Base-by-base conservation (phyloP, 78 protist genomes). In the Speleostelium caveatum region DNA sequence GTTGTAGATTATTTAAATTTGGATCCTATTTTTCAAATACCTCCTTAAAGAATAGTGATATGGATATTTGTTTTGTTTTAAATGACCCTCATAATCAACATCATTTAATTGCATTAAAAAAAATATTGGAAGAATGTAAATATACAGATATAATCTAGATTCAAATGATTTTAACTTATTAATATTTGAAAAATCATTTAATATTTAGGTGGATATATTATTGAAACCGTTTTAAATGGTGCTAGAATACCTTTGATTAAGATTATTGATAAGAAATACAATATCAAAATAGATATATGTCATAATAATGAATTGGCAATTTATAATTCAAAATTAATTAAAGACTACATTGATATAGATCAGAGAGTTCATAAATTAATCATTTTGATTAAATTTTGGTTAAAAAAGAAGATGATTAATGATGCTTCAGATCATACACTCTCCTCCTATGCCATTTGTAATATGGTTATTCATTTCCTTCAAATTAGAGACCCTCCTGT, bases 201-300 rank as follows among this genome's bases (percentile, higher is more conserved):
- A 28, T 59, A 10, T 58, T 58, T 59, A 59, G 66, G 21, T 16
- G 38, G 69, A 30, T 62, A 62, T 33, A 41, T 33, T 33, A 62
- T n/a, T 66, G 12, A 33, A 16, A 33, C n/a, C n/a, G 35, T 42
- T 22, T 33, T 66, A 2, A 66, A 42, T 19, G 33, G 36, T 33
- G 30, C 53, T 22, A 78, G 87, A 78, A 67, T 78, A 65, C 87
- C 87, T 65, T 42, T 78, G 17, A 65, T 78, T 33, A 62, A 53
- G 28, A 59, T 78, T 36, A 65, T 8, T 38, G 87, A 78, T 78
- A 30, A 28, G 28, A 6, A 24, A n/a, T 59, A 21, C 17, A 7
- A 62, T 14, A 28, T 78, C 12, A 53, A 69, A n/a, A 63, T 69
- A 65, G 87, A 78, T 36, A 8, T 78, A 4, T 78, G 74, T 26